Percentiles rank a stretch among this genome's conserved stretches.
Evolutionary conservation across 768 basidiomycete genomes (phyloP).

Genomic region (Roridomyces roridus): DNA sequence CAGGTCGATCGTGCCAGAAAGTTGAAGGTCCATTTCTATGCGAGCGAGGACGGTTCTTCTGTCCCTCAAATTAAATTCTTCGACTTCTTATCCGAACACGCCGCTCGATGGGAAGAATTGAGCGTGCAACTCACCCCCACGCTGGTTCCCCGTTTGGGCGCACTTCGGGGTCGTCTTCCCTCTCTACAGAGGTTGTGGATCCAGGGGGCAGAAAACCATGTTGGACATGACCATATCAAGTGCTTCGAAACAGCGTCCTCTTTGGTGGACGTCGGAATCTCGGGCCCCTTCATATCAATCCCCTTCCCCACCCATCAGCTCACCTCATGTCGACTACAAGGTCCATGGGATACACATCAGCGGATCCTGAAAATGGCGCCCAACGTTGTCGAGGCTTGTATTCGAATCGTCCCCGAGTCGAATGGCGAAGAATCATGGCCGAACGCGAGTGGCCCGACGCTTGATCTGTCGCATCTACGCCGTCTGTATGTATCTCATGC

Average conservation of each 20-base stretch:
- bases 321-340: background rate
- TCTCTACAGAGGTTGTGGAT: background rate
- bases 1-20: background rate
- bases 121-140: background rate
- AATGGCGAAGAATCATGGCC: background rate
- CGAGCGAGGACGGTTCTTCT: background rate
- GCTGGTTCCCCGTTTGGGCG: background rate
- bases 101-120: background rate
- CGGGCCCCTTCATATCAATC: background rate
- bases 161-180: background rate
- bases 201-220: background rate
- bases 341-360: background rate
- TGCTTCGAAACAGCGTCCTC: background rate
- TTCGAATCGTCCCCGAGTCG: too few species aligned
- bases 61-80: background rate
- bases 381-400: conserved; percentile 1
- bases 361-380: background rate
- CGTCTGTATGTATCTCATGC: background rate
- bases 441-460: background rate
- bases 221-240: background rate
- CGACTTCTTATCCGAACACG: background rate
- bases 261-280: background rate
- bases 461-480: background rate
- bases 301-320: conserved; percentile 3
- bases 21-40: background rate